Percentiles rank a stretch among this genome's conserved stretches.
Conservation (phyloP, 2,329 filamentous ascomycete genomes). For the Botrytis paeoniae region DNA sequence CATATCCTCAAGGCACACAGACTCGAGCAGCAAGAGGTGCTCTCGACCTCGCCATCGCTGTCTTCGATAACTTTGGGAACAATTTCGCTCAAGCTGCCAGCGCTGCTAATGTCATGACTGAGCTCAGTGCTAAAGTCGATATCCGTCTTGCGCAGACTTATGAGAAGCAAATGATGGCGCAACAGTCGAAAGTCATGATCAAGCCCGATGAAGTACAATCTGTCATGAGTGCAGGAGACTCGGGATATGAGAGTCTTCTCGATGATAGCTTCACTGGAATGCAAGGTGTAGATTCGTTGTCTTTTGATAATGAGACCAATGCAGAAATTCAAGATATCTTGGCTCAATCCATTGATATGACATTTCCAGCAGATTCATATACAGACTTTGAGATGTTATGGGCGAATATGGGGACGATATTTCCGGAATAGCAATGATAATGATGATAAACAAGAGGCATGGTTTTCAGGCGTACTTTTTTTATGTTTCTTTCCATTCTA, state of each 20-base stretch:
- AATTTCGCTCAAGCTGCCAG: conserved; percentile 39
- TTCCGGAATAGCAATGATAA: conserved; percentile 37
- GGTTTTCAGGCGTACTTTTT: neutral
- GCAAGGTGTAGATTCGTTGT: conserved; percentile 10
- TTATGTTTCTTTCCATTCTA: conserved; percentile 11
- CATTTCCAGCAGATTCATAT: conserved; percentile 22
- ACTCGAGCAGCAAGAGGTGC: conserved; percentile 37
- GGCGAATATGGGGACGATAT: conserved; percentile 17
- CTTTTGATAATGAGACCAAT: conserved; percentile 19
- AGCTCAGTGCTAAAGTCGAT: conserved; percentile 37
- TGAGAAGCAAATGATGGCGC: conserved; percentile 1
- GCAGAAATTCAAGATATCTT: conserved; percentile 19
- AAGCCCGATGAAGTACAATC: conserved; percentile 13
- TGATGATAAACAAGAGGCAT: conserved; percentile 39
- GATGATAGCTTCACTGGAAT: conserved; percentile 8
- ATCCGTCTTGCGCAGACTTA: conserved; percentile 13
- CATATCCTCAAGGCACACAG: conserved; percentile 38
- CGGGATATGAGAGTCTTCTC: conserved; percentile 17
- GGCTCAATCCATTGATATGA: conserved; percentile 24
- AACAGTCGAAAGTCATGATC: neutral
- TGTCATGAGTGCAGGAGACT: conserved; percentile 14
- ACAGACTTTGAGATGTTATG: conserved; percentile 22
- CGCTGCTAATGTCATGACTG: conserved; percentile 38
- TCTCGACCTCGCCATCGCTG: conserved; percentile 38
- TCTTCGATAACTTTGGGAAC: conserved; percentile 41